Evolutionary conservation across 495 filamentous ascomycete genomes (phyloP).

Genomic region (Aspergillus funiculosus): DNA sequence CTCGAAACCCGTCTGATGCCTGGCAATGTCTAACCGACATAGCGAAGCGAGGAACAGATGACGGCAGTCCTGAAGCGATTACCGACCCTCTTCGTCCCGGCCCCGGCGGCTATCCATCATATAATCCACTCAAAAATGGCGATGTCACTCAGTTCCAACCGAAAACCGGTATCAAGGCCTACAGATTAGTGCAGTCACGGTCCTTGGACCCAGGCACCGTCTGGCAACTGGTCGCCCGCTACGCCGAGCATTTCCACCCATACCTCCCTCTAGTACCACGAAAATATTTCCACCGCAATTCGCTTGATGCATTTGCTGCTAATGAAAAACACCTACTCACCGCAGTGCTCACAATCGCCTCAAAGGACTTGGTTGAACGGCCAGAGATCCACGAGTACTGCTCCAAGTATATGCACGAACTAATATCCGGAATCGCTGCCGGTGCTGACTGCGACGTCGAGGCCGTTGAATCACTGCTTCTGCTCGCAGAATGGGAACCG

Average conservation of each 20-base stretch:
- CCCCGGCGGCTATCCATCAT: constrained; percentile 23
- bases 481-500: constrained; percentile 61
- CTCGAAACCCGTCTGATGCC: constrained; percentile 44
- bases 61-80: constrained; percentile 16
- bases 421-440: constrained; percentile 55
- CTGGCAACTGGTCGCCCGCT: constrained; percentile 48
- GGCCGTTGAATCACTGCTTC: constrained; percentile 57
- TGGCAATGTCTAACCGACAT: constrained; percentile 45
- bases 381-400: constrained; percentile 54
- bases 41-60: constrained; percentile 30
- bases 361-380: constrained; percentile 53
- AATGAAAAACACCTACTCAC: constrained; percentile 57
- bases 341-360: constrained; percentile 57
- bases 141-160: constrained; percentile 27
- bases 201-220: constrained; percentile 44
- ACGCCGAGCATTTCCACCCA: constrained; percentile 53
- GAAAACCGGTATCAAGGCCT: constrained; percentile 38
- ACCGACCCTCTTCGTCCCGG: constrained; percentile 22
- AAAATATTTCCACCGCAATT: constrained; percentile 46
- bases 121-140: constrained; percentile 28
- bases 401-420: constrained; percentile 57
- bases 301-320: constrained; percentile 43
- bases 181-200: constrained; percentile 47
- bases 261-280: constrained; percentile 56
- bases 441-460: constrained; percentile 57